Evolutionary conservation across 441 rosid genomes (phyloP), one percentile per base, ranked within the genome.

Genomic region (Breynia disticha): DNA sequence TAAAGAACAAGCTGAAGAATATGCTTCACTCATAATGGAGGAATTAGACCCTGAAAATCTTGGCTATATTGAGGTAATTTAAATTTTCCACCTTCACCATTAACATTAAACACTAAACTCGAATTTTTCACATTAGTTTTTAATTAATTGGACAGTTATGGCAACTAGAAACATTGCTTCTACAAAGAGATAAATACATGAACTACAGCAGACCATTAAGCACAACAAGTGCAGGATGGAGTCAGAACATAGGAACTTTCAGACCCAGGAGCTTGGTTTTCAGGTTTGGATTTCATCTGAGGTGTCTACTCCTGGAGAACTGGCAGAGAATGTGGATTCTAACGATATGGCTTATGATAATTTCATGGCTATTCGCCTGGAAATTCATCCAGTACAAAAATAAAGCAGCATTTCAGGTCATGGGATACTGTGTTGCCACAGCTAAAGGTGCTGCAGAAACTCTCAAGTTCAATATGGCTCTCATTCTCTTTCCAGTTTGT

Each of bases 381-480:
- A 91, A 88, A 78, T 91, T 91, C 76, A 42, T 73, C 52, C 94
- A 91, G 48, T 91, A 91, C 54, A 78, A 62, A 72, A 58, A 78
- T 57, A 77, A 50, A 63, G 83, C 87, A 0, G 94, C 82, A 14
- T 91, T 81, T 21, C 75, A 76, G 0, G 87, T 85, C 16, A 86
- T 86, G 96, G 96, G 98, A 12, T 83, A 91, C 60, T 91, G 98
- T 59, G 64, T 91, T 50, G 60, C 82, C 28, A 76, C 85, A 5
- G 95, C 98, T 56, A 91, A 91, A 72, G 98, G 98, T 17, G 88
- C 95, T n/a, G 98, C 95, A 0, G 98, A 91, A 77, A 87, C 88
- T 16, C 79, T 83, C 35, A 91, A 91, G 77, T 77, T 91, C 74
- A 91, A 91, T 70, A 87, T 91, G 98, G 98, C 98, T 35, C 65